These are phyloP conservation scores for Tympanopsis confertula DNA, from an alignment of 2,329 filamentous ascomycete genomes.

Conservation along the genomic window DNA sequence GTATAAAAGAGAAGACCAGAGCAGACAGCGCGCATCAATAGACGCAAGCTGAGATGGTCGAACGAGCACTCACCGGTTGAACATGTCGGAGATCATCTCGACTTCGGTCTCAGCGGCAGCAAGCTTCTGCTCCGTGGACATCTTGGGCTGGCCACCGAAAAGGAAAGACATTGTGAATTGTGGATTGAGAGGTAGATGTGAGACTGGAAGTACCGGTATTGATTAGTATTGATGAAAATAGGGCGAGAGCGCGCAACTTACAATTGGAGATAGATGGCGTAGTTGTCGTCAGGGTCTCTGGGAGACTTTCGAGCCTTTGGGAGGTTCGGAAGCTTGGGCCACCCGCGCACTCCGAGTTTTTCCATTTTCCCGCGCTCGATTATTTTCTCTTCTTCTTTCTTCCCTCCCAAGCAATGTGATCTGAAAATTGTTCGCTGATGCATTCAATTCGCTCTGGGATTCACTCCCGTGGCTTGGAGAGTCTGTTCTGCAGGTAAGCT, in stretches of 20 bases:
- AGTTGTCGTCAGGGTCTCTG: too few relatives aligned
- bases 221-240: conserved; percentile 16
- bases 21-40: too few relatives aligned
- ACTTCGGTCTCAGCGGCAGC: conserved; percentile 92
- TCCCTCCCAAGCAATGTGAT: conserved; percentile 25
- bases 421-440: neutral
- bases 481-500: neutral
- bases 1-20: too few relatives aligned
- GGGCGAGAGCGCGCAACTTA: too few relatives aligned
- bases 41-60: conserved; percentile 6
- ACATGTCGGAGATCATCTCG: conserved; percentile 95
- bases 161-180: conserved; percentile 56
- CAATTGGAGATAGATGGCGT: too few relatives aligned
- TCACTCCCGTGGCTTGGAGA: neutral
- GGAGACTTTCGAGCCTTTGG: too few relatives aligned
- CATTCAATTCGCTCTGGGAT: neutral
- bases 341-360: too few relatives aligned
- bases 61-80: conserved; percentile 64
- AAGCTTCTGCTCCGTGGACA: conserved; percentile 93
- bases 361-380: conserved; percentile 3
- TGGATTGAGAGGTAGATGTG: too few relatives aligned
- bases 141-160: conserved; percentile 65
- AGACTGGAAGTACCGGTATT: neutral
- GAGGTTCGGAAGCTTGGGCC: too few relatives aligned
- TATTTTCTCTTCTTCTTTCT: conserved; percentile 6